Base-by-base conservation (phyloP, 352 stramenopile species). In the Phytophthora ohioensis region DNA sequence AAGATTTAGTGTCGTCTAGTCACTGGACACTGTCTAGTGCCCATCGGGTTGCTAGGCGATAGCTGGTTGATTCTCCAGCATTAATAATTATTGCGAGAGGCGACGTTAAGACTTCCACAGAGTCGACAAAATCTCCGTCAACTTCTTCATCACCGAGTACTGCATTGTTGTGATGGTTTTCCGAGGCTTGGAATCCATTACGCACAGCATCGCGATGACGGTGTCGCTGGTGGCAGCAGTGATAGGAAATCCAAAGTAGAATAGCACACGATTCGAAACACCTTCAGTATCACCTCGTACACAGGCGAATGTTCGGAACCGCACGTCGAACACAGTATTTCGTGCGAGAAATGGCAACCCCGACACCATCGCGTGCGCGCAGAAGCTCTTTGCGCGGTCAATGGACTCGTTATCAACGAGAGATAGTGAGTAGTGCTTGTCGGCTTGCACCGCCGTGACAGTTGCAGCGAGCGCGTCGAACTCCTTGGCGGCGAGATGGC, bases 131-230 rank as follows among this genome's bases (percentile, higher is more conserved):
- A 81, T 80, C 38, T 79, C 61, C 5, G 78, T 41, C 13, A 90
- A 58, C 49, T 71, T 73, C 66, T 85, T 82, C 51, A 87, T 30
- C 51, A 87, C 72, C 17, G 73, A 75, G 67, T 90, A 90, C 67
- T 90, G 82, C 78, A 84, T 88, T 2, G 82, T 88, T 34, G 80
- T 88, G 53, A 90, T 69, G 11, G 62, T 78, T n/a, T 83, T 85
- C 21, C 63, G 60, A 2, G 80, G 80, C 17, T 79, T 82, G 4
- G 38, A 71, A 58, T 88, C 82, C 15, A 84, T 49, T 9, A 90
- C 67, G 36, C 73, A 86, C 7, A 91, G 69, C 56, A 79, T 67
- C 5, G 80, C 80, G 10, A 89, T 72, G 38, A 58, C 51, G 1
- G 63, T 72, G 5, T 78, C 49, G 0, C 57, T 70, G 11, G 65